Percentiles rank a stretch among this genome's conserved stretches.
Conservation (phyloP, 352 stramenopile genomes). For the Blastocystis sp. region DNA sequence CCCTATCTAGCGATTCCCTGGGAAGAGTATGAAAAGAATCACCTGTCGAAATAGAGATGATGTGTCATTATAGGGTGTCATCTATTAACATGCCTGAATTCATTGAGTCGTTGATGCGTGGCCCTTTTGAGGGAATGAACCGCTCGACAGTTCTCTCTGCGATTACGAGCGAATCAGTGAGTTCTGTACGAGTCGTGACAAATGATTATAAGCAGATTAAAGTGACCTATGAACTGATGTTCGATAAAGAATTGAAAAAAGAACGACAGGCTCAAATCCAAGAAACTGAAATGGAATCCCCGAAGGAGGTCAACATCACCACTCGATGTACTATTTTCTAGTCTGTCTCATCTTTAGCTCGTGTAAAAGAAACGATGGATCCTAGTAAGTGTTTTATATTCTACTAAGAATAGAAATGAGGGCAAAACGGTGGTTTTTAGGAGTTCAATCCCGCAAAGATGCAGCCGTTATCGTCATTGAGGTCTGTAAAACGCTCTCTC, state of each 20-base stretch:
- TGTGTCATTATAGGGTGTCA: conserved; percentile 67
- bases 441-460: conserved; percentile 98
- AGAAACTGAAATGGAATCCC: not conserved
- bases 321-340: not conserved
- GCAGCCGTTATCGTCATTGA: conserved; percentile 97
- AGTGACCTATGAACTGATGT: conserved; percentile 63
- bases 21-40: conserved; percentile 64
- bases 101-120: conserved; percentile 34
- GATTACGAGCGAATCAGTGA: not conserved
- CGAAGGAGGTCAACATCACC: not conserved
- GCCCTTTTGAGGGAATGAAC: conserved; percentile 58
- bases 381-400: not conserved
- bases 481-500: conserved; percentile 93
- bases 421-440: conserved; percentile 89
- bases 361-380: not conserved
- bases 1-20: conserved; percentile 84
- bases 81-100: conserved; percentile 44
- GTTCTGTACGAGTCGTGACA: not conserved
- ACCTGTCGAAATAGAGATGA: conserved; percentile 66
- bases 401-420: not conserved
- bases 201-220: conserved; percentile 59
- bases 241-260: conserved; percentile 59
- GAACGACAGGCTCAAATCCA: conserved; percentile 57
- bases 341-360: not conserved
- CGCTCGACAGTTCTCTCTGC: conserved; percentile 52